Base-by-base conservation (phyloP, 139 green algal species). In the Eudorina sp. region DNA sequence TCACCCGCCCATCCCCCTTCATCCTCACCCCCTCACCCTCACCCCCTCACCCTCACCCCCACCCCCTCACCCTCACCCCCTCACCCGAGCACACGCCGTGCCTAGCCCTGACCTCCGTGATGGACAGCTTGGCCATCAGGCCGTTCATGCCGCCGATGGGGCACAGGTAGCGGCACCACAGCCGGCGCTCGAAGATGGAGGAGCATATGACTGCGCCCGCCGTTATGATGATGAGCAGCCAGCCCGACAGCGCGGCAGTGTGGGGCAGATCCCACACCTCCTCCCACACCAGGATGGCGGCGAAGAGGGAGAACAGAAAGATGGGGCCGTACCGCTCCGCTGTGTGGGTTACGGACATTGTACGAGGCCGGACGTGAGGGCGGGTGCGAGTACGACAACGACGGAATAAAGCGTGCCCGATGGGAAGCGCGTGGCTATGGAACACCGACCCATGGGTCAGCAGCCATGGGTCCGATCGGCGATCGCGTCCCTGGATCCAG, bases 131-230 rank as follows among this genome's bases (percentile, higher is more conserved):
- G 75, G 96, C 96, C 90, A 98, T 97, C 81, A 98, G 74, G 38
- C 95, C 96, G 84, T 98, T 98, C 96, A 98, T 98, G 73, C 95
- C 96, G 58, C 96, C 96, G 60, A 98, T 97, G 29, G 93, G 94
- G 73, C 94, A 97, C 75, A 96, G 82, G 89, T 94, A 95, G 40
- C 95, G 88, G 92, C 95, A 98, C 96, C 96, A 98, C 29, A 96
- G 66, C 34, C 95, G 84, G 29, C 94, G 81, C 91, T 98, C 95
- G 74, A 94, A 98, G 53, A 97, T 83, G 51, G 84, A 87, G 51
- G 88, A 95, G 48, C 93, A 94, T 0, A 94, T 77, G 80, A 98
- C 91, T 7, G 96, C 96, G 0, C 96, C 96, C 16, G 86, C 91
- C 0, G 96, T 98, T 91, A 98, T 98, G 84, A 98, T 83, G 45